A percentile compares a stretch with the other conserved stretches of the same genome.
Evolutionary conservation across 1,284 basidiomycete species (phyloP).

Genomic region (Blastosporella zonata): DNA sequence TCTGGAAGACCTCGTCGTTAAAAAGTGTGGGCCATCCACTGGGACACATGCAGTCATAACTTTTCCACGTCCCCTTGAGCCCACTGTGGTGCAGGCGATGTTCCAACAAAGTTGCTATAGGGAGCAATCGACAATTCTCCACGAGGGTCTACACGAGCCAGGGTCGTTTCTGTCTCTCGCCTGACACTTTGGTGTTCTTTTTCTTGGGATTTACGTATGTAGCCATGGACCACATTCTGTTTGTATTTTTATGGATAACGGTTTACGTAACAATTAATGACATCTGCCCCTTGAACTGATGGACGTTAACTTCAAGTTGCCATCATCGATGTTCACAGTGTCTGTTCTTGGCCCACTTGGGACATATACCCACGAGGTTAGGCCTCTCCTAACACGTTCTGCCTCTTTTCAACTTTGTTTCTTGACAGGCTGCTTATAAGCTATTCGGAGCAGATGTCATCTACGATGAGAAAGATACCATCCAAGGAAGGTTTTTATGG

Average conservation of each 20-base stretch:
- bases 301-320: background rate
- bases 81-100: constrained; percentile 26
- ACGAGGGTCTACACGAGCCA: constrained; percentile 31
- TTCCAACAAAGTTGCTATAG: constrained; percentile 27
- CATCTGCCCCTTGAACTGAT: background rate
- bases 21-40: constrained; percentile 32
- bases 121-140: constrained; percentile 25
- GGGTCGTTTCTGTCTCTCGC: constrained; percentile 32
- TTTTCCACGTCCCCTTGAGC: constrained; percentile 32
- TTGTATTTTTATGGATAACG: background rate
- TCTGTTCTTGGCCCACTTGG: constrained; percentile 70
- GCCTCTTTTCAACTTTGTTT: background rate
- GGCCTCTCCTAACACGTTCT: constrained; percentile 18
- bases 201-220: background rate
- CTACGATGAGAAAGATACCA: constrained; percentile 53
- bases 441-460: constrained; percentile 49
- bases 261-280: background rate
- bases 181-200: constrained; percentile 5
- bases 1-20: constrained; percentile 46
- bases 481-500: constrained; percentile 43
- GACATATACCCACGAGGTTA: constrained; percentile 76
- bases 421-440: constrained; percentile 56
- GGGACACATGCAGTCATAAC: constrained; percentile 27
- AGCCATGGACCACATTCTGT: background rate
- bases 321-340: constrained; percentile 24